These are phyloP conservation scores for Yarrowia deformans DNA, from an alignment of 805 yeast genomes.

Conservation along the genomic window DNA sequence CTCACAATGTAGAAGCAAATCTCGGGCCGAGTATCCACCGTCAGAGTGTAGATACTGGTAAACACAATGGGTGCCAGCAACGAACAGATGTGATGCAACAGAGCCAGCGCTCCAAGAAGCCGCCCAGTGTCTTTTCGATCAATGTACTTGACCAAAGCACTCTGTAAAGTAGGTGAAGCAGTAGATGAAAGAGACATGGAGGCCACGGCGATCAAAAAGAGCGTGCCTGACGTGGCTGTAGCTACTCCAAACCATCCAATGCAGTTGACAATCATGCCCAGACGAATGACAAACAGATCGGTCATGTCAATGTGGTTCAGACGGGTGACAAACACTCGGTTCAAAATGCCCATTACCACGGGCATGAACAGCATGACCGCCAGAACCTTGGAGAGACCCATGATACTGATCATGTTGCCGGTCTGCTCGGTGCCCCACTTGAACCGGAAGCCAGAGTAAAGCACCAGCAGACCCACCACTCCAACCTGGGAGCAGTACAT, in stretches of 20 bases:
- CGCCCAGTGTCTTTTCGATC: constrained; percentile 44
- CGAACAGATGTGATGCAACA: constrained; percentile 41
- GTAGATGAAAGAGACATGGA: constrained; percentile 44
- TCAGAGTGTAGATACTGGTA: constrained; percentile 43
- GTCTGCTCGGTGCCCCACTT: constrained; percentile 49
- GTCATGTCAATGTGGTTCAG: constrained; percentile 42
- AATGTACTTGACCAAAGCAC: constrained; percentile 45
- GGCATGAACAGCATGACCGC: constrained; percentile 33
- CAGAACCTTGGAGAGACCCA: constrained; percentile 46
- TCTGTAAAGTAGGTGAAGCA: constrained; percentile 44
- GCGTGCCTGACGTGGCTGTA: constrained; percentile 43
- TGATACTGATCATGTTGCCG: constrained; percentile 48
- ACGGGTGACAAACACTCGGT: constrained; percentile 14
- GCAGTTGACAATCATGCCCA: constrained; percentile 42
- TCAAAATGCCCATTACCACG: constrained; percentile 5
- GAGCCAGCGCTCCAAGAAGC: constrained; percentile 45
- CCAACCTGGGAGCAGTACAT: constrained; percentile 40
- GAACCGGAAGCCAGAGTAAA: constrained; percentile 47
- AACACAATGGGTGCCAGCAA: constrained; percentile 42
- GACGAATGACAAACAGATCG: constrained; percentile 42
- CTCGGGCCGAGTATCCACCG: constrained; percentile 43
- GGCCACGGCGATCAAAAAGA: constrained; percentile 40
- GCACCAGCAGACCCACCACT: constrained; percentile 42
- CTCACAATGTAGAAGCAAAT: constrained; percentile 43
- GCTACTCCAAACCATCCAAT: constrained; percentile 43